Percentiles rank a stretch among this genome's conserved stretches.
phyloP scores from a whole-genome alignment of 164 flowering plant species.

The Vitis rupestris region DNA sequence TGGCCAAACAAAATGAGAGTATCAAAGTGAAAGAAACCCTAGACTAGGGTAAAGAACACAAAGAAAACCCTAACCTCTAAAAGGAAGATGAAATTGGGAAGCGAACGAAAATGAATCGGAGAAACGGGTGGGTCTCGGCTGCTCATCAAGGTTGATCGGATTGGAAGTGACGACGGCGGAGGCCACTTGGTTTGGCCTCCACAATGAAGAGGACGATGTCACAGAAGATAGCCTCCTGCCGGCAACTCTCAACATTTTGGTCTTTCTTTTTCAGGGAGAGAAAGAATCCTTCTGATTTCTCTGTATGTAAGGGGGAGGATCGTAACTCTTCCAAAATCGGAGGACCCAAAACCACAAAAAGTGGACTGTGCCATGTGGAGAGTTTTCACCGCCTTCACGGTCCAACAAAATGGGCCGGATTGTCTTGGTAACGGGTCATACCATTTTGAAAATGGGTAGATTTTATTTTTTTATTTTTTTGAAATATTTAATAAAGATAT shows the following conservation, averaged over 20 bases:
- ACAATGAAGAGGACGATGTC: slow-evolving; percentile 9
- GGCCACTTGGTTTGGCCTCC: slow-evolving; percentile 14
- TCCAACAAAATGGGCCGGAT: too few species aligned
- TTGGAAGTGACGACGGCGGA: slow-evolving; percentile 11
- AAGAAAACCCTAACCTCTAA: slow-evolving; percentile 19
- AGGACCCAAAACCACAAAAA: too few species aligned
- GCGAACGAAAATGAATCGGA: slow-evolving; percentile 4
- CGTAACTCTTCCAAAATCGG: too few species aligned
- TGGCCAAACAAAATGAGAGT: not conserved
- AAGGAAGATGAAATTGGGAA: slow-evolving; percentile 10
- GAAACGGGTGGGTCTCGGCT: slow-evolving; percentile 7
- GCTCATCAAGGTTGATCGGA: slow-evolving; percentile 3
- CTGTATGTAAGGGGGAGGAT: too few species aligned
- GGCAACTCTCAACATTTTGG: slow-evolving; percentile 29
- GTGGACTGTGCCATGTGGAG: too few species aligned
- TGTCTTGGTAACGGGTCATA: too few species aligned
- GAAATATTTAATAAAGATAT: too few species aligned
- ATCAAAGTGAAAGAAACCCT: not conserved
- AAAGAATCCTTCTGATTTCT: not conserved
- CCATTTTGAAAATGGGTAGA: too few species aligned
- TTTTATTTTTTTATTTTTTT: too few species aligned
- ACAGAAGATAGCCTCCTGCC: slow-evolving; percentile 26
- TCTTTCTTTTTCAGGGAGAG: slow-evolving; percentile 1
- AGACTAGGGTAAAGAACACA: not conserved
- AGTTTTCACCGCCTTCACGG: too few species aligned